Evolutionary conservation across 2,329 filamentous ascomycete genomes (phyloP).

Genomic region (Fusarium algeriense): DNA sequence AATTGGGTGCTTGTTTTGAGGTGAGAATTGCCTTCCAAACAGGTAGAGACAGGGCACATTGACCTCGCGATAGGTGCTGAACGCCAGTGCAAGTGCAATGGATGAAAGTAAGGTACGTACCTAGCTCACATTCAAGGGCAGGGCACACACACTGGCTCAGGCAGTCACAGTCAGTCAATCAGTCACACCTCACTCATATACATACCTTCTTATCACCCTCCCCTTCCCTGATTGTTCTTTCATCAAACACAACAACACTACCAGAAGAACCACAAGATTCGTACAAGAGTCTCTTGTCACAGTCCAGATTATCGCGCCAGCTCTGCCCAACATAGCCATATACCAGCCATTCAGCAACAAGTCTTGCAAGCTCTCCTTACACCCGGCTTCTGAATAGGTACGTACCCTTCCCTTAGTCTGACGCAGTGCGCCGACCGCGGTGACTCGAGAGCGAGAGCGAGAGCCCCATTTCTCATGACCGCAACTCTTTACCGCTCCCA

Average conservation of each 20-base stretch:
- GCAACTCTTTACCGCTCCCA: constrained; percentile 15
- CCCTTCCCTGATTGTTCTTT: constrained; percentile 51
- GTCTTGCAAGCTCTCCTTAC: constrained; percentile 45
- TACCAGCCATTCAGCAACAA: constrained; percentile 45
- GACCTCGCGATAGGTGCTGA: constrained; percentile 24
- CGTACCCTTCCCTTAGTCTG: constrained; percentile 41
- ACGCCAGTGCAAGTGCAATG: not conserved
- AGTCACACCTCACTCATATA: constrained; percentile 34
- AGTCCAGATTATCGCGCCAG: constrained; percentile 71
- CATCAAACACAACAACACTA: constrained; percentile 63
- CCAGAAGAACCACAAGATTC: constrained; percentile 64
- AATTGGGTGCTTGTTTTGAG: not conserved
- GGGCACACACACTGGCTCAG: not conserved
- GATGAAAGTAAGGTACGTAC: constrained; percentile 36
- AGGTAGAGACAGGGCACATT: constrained; percentile 23
- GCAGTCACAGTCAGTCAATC: not conserved
- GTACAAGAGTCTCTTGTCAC: constrained; percentile 70
- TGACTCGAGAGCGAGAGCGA: constrained; percentile 42
- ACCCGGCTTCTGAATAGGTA: constrained; percentile 51
- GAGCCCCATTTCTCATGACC: constrained; percentile 22
- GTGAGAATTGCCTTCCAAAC: constrained; percentile 16
- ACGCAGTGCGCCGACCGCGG: constrained; percentile 19
- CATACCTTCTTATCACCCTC: constrained; percentile 48
- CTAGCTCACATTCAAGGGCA: constrained; percentile 6
- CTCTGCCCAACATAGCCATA: constrained; percentile 52